These are phyloP conservation scores for Auricularia sp. DNA, from an alignment of 768 basidiomycete genomes.

Conservation along the genomic window DNA sequence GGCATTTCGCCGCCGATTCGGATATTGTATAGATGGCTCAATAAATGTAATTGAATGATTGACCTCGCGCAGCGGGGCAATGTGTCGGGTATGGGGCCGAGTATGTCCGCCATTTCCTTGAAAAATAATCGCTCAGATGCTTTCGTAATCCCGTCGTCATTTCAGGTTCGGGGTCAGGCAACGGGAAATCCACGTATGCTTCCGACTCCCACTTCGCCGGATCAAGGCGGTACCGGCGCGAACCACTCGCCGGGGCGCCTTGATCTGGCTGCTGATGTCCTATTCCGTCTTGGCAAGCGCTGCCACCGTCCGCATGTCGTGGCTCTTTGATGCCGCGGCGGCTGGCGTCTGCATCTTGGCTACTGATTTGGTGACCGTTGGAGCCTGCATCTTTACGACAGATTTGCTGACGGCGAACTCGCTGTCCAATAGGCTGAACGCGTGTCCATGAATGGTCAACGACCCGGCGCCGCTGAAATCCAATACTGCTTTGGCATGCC, in stretches of 20 bases:
- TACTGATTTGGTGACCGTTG: too few species aligned
- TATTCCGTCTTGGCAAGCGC: background rate
- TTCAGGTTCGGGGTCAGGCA: background rate
- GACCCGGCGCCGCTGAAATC: conserved; percentile 14
- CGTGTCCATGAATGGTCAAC: background rate
- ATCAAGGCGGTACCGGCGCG: background rate
- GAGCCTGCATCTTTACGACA: too few species aligned
- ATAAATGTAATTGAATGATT: conserved; percentile 34
- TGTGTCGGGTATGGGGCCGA: conserved; percentile 11
- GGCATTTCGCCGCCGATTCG: background rate
- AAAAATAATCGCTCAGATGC: background rate
- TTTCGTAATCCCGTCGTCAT: background rate
- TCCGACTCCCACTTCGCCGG: background rate
- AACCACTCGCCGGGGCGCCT: background rate
- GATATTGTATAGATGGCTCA: conserved; percentile 23
- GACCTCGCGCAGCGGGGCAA: conserved; percentile 31
- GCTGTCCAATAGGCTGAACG: background rate
- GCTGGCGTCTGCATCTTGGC: too few species aligned
- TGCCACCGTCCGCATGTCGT: background rate
- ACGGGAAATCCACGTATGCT: background rate
- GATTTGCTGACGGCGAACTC: background rate
- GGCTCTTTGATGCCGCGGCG: background rate
- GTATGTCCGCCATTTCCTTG: background rate
- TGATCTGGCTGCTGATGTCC: background rate
- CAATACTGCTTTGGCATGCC: conserved; percentile 18